A percentile compares a stretch with the other conserved stretches of the same genome.
phyloP scores from a whole-genome alignment of 768 basidiomycete genomes.

The Crucibulum laeve region DNA sequence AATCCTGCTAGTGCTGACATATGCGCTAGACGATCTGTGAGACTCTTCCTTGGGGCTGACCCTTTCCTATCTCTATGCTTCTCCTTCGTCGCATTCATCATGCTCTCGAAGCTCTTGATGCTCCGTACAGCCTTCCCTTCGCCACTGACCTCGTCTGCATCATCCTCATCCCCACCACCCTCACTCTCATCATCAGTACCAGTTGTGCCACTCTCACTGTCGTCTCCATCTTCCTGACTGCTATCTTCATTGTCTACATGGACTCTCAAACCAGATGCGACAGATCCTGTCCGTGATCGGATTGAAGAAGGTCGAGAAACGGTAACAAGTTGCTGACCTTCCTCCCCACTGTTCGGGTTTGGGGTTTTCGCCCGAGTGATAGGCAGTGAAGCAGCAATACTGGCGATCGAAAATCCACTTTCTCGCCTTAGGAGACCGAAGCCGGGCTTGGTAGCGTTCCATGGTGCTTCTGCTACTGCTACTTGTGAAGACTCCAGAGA shows the following conservation, averaged over 20 bases:
- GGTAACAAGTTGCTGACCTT: conserved; percentile 42
- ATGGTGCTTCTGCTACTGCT: background rate
- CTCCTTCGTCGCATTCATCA: conserved; percentile 24
- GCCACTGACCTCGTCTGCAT: conserved; percentile 27
- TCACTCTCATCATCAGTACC: conserved; percentile 38
- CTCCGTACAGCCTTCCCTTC: conserved; percentile 24
- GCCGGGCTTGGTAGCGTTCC: conserved; percentile 33
- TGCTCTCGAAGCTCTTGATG: background rate
- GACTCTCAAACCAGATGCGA: conserved; percentile 10
- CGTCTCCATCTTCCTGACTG: conserved; percentile 32
- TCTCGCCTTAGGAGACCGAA: conserved; percentile 72
- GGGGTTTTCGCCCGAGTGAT: conserved; percentile 34
- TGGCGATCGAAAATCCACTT: conserved; percentile 80
- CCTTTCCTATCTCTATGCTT: conserved; percentile 31
- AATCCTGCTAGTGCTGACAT: conserved; percentile 60
- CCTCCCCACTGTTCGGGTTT: conserved; percentile 25
- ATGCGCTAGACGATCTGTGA: conserved; percentile 79
- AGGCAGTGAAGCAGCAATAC: conserved; percentile 58
- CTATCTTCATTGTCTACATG: conserved; percentile 34
- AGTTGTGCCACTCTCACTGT: conserved; percentile 30
- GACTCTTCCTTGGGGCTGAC: conserved; percentile 51
- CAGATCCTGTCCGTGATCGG: conserved; percentile 29
- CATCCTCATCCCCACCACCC: conserved; percentile 34
- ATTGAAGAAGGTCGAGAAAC: conserved; percentile 39
- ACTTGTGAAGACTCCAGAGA: too few species aligned